These are phyloP conservation scores for Ophiostoma quercus DNA, from an alignment of 2,329 filamentous ascomycete species.

Conservation along the genomic window DNA sequence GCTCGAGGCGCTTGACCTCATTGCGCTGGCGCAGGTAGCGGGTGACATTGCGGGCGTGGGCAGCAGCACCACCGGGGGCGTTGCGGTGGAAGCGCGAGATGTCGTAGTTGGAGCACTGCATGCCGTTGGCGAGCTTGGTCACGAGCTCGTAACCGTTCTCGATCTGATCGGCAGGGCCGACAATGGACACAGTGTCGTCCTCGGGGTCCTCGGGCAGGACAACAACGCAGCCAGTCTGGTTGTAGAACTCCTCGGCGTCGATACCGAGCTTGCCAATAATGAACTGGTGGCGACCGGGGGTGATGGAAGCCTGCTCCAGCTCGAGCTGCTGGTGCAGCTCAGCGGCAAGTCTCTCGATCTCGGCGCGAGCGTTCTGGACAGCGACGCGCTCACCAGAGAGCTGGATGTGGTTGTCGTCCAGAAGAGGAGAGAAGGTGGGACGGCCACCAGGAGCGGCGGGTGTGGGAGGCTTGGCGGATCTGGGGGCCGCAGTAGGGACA, in stretches of 20 bases:
- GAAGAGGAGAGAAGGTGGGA: constrained; percentile 64
- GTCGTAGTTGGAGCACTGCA: constrained; percentile 80
- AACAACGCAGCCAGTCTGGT: constrained; percentile 84
- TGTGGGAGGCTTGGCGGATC: constrained; percentile 63
- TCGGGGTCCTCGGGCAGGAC: constrained; percentile 73
- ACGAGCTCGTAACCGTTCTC: constrained; percentile 72
- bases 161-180: constrained; percentile 71
- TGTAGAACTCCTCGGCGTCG: constrained; percentile 78
- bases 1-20: constrained; percentile 78
- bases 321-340: constrained; percentile 71
- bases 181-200: constrained; percentile 76
- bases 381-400: constrained; percentile 80
- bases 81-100: constrained; percentile 72
- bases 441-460: constrained; percentile 57
- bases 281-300: constrained; percentile 86
- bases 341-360: constrained; percentile 73
- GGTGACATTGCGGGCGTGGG: constrained; percentile 79
- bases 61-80: constrained; percentile 64
- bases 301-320: constrained; percentile 73
- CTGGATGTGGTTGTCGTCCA: constrained; percentile 66
- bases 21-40: constrained; percentile 78
- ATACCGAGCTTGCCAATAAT: constrained; percentile 81
- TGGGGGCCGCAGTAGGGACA: constrained; percentile 76
- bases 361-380: constrained; percentile 71
- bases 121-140: constrained; percentile 80